Conservation (phyloP, 331 rosid species). For the Arachis monticola region DNA sequence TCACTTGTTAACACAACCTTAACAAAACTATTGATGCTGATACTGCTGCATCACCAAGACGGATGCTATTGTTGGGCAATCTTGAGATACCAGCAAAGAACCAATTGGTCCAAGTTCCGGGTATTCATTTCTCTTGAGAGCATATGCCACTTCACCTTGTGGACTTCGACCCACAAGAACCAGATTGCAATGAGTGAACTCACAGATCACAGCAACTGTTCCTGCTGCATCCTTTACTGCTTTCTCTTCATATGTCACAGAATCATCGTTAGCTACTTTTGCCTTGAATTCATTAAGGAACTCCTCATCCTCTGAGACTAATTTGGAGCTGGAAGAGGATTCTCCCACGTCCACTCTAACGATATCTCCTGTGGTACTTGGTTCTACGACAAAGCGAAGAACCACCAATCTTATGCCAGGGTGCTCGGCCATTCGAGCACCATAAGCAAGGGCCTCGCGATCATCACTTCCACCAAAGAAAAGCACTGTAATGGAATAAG, state of each 20-base stretch:
- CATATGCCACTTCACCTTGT: slow-evolving; percentile 41
- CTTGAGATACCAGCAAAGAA: slow-evolving; percentile 64
- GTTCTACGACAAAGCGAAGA: slow-evolving; percentile 54
- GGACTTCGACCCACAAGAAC: slow-evolving; percentile 69
- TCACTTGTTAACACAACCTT: no score
- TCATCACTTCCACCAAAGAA: slow-evolving; percentile 41
- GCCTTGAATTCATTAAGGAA: no score
- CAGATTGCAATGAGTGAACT: slow-evolving; percentile 54
- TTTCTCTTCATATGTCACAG: slow-evolving; percentile 48
- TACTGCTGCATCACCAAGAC: slow-evolving; percentile 76
- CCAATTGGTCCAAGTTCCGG: slow-evolving; percentile 82
- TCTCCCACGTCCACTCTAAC: slow-evolving; percentile 43
- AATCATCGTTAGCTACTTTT: no score
- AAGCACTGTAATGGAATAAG: slow-evolving; percentile 57
- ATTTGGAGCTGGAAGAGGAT: slow-evolving; percentile 22
- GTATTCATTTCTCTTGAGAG: slow-evolving; percentile 51
- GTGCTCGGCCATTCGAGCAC: slow-evolving; percentile 81
- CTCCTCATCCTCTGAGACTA: no score
- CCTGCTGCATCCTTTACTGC: slow-evolving; percentile 47
- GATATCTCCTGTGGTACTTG: slow-evolving; percentile 45
- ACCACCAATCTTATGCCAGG: slow-evolving; percentile 75
- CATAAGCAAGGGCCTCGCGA: slow-evolving; percentile 78
- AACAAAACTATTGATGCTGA: background rate
- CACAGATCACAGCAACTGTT: slow-evolving; percentile 46
- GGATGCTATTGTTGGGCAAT: slow-evolving; percentile 59